Conservation (phyloP, 371 early-diverging fungal species). For the Mortierella sp. region DNA sequence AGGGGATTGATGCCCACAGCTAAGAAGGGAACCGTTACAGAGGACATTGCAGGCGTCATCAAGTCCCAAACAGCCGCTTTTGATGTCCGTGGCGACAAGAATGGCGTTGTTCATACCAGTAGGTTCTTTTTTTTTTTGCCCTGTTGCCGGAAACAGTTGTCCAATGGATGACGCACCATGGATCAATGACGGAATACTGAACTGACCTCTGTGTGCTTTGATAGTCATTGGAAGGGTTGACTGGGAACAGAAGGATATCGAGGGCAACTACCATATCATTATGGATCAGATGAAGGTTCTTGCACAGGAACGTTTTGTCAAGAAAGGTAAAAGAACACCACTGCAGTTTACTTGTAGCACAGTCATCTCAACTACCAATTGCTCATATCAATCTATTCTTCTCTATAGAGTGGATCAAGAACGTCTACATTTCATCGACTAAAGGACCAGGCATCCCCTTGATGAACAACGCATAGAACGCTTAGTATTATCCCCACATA, state of each 20-base stretch:
- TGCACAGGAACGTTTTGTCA: conserved; percentile 65
- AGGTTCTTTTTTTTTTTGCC: too few species aligned
- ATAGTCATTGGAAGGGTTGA: conserved; percentile 63
- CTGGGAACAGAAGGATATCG: conserved; percentile 65
- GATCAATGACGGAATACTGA: background rate
- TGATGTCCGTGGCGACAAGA: conserved; percentile 82
- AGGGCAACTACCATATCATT: conserved; percentile 68
- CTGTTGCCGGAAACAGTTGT: too few species aligned
- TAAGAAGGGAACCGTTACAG: conserved; percentile 89
- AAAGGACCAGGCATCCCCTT: conserved; percentile 69
- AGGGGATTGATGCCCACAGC: conserved; percentile 96
- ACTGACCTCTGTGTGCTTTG: background rate
- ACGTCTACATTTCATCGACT: conserved; percentile 68
- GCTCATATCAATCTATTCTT: background rate
- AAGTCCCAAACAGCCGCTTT: conserved; percentile 72
- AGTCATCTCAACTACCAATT: background rate
- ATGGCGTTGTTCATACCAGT: conserved; percentile 78
- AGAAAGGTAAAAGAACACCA: conserved; percentile 59
- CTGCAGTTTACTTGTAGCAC: too few species aligned
- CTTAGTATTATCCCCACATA: too few species aligned
- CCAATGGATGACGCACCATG: too few species aligned
- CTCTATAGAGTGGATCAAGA: conserved; percentile 65
- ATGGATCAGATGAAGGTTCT: conserved; percentile 66
- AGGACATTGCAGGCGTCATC: conserved; percentile 72
- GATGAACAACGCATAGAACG: conserved; percentile 41